Conservation (phyloP, 768 basidiomycete species). For the Tulasnella calospora region DNA sequence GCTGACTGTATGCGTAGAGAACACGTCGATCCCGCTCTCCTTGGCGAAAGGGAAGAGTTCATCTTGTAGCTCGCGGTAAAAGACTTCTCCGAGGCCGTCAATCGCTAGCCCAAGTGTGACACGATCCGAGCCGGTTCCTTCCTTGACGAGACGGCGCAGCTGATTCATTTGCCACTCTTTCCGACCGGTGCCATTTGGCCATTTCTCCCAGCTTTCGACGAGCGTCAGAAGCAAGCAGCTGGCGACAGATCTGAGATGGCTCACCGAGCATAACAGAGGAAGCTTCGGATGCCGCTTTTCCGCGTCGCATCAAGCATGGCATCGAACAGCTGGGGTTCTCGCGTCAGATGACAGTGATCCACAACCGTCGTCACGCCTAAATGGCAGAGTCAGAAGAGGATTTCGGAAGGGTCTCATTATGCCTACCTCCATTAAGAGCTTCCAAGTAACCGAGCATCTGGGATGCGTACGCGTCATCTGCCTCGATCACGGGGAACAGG, state of each 20-base stretch:
- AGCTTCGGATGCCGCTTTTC: slow-evolving; percentile 24
- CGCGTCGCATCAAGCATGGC: slow-evolving; percentile 20
- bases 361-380: slow-evolving; percentile 22
- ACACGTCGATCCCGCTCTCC: slow-evolving; percentile 18
- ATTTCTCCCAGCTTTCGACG: slow-evolving; percentile 9
- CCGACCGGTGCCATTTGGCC: background rate
- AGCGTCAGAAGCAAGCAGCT: background rate
- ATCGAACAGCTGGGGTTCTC: background rate
- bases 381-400: background rate
- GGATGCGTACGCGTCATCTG: slow-evolving; percentile 20
- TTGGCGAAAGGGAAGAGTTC: slow-evolving; percentile 18
- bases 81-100: slow-evolving; percentile 1
- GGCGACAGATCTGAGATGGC: background rate
- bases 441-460: slow-evolving; percentile 21
- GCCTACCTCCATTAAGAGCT: slow-evolving; percentile 21
- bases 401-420: background rate
- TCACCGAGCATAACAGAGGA: slow-evolving; percentile 24
- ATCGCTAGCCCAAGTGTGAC: slow-evolving; percentile 23
- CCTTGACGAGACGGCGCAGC: background rate
- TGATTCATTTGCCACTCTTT: slow-evolving; percentile 25
- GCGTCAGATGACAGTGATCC: slow-evolving; percentile 21
- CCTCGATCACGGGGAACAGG: background rate
- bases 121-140: slow-evolving; percentile 21
- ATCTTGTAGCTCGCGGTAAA: slow-evolving; percentile 11
- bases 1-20: slow-evolving; percentile 21